Evolutionary conservation across 2,329 filamentous ascomycete species (phyloP).

Genomic region (Cladosporium sp.): DNA sequence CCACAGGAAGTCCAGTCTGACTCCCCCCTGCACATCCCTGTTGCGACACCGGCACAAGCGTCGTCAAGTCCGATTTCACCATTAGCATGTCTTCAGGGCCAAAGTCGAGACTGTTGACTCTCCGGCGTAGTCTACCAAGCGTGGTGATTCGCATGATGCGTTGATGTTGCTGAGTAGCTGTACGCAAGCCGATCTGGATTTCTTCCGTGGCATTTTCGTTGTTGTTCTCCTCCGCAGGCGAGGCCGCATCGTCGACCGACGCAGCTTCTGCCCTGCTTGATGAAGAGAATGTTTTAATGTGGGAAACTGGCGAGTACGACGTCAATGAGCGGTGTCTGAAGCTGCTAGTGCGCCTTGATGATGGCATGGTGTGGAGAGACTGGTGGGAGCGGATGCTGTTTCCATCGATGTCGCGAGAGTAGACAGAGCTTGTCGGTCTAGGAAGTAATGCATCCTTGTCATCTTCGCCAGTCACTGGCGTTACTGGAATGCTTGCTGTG

Average conservation of each 20-base stretch:
- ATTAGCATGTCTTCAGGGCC: not conserved
- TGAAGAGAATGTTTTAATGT: not conserved
- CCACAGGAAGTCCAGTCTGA: no score
- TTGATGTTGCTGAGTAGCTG: no score
- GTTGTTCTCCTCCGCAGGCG: no score
- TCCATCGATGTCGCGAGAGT: not conserved
- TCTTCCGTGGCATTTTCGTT: not conserved
- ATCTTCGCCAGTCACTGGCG: no score
- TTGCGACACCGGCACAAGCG: not conserved
- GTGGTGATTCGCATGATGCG: not conserved
- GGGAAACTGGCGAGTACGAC: not conserved
- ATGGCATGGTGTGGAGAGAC: not conserved
- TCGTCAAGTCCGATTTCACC: conserved; percentile 1
- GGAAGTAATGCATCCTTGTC: not conserved
- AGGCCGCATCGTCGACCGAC: no score
- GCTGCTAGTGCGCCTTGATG: not conserved
- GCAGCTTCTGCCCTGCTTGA: not conserved
- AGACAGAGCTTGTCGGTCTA: not conserved
- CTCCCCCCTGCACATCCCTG: not conserved
- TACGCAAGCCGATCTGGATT: not conserved
- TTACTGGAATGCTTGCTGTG: no score
- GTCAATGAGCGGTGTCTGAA: no score
- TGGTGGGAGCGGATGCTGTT: not conserved
- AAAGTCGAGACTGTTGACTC: not conserved
- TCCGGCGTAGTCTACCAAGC: not conserved